Conservation (phyloP, 768 basidiomycete genomes). For the Tephrocybe sp. region DNA sequence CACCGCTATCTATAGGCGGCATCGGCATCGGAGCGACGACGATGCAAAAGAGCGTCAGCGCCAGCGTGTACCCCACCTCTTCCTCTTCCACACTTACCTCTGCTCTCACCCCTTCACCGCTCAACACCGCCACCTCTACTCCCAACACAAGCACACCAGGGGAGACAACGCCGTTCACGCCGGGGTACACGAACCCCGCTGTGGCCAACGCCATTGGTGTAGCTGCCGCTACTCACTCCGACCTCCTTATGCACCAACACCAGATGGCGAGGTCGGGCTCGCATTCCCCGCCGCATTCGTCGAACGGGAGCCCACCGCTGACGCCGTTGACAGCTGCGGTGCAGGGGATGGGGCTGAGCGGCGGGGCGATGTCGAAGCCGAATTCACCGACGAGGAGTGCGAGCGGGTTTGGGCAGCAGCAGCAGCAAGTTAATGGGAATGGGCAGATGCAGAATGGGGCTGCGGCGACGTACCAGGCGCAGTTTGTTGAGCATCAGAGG, state of each 20-base stretch:
- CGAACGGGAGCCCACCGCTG: constrained; percentile 13
- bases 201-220: background rate
- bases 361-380: constrained; percentile 29
- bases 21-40: background rate
- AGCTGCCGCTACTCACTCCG: constrained; percentile 1
- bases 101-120: background rate
- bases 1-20: too few species aligned
- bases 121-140: background rate
- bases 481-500: constrained; percentile 23
- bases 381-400: constrained; percentile 28
- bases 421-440: constrained; percentile 22
- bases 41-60: constrained; percentile 8
- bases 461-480: constrained; percentile 22
- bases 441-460: constrained; percentile 16
- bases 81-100: background rate
- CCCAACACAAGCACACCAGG: background rate
- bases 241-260: background rate
- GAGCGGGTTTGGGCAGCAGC: constrained; percentile 24
- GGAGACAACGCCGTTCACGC: constrained; percentile 19
- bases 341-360: constrained; percentile 24
- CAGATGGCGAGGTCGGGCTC: background rate
- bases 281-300: background rate
- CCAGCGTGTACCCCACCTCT: background rate
- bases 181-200: constrained; percentile 16
- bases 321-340: constrained; percentile 25